A percentile compares a stretch with the other conserved stretches of the same genome.
These are phyloP conservation scores for Sanghuangporus baumii DNA, from an alignment of 1,284 basidiomycete species.

Conservation along the genomic window DNA sequence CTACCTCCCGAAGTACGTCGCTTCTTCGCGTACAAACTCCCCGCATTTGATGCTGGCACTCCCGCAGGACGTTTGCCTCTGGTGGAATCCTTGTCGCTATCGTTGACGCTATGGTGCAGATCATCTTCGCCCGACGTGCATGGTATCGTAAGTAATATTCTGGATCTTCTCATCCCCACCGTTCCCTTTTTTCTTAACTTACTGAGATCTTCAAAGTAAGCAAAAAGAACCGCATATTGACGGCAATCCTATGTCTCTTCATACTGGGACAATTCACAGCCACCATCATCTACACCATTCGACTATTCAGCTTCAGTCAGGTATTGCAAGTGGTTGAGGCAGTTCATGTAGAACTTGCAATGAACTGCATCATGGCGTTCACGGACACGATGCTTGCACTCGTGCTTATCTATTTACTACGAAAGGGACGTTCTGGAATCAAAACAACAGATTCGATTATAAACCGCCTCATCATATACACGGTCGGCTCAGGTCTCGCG, in stretches of 20 bases:
- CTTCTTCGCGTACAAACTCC: background rate
- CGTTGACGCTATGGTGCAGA: background rate
- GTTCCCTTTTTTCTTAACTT: background rate
- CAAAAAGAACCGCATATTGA: background rate
- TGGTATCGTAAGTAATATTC: background rate
- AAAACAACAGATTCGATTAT: conserved; percentile 29
- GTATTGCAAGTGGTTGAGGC: conserved; percentile 27
- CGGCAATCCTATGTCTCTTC: background rate
- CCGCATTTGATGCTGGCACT: background rate
- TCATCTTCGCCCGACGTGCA: background rate
- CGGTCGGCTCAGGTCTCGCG: conserved; percentile 40
- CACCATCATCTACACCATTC: conserved; percentile 15
- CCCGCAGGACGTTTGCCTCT: background rate
- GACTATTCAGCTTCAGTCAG: background rate
- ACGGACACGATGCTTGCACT: conserved; percentile 36
- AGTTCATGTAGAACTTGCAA: conserved; percentile 45
- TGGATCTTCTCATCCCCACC: background rate
- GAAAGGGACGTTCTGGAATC: conserved; percentile 25
- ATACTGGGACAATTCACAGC: background rate
- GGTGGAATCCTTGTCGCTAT: background rate
- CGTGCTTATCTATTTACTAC: conserved; percentile 33
- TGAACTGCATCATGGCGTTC: conserved; percentile 7
- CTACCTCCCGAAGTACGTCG: background rate
- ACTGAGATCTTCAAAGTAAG: background rate
- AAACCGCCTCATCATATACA: conserved; percentile 37